These are phyloP conservation scores for Aspergillus amoenus DNA, from an alignment of 2,329 filamentous ascomycete genomes.

Conservation along the genomic window DNA sequence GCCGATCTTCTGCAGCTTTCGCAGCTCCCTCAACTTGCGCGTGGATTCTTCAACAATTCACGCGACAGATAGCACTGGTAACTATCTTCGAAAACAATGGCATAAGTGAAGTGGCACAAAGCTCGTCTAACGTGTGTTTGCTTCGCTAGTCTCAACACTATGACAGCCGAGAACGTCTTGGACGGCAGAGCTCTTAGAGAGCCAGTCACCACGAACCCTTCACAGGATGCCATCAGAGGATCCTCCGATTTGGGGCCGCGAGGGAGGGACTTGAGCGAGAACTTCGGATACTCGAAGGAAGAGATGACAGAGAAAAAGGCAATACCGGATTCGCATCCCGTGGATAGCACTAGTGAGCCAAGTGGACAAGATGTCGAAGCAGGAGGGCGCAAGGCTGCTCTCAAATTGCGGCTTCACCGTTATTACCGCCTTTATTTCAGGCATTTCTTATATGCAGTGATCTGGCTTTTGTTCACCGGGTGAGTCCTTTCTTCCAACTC, in stretches of 20 bases:
- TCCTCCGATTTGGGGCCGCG: neutral
- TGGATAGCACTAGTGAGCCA: slow-evolving; percentile 6
- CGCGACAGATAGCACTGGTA: neutral
- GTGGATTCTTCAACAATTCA: neutral
- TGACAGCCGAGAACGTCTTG: slow-evolving; percentile 3
- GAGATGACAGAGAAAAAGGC: slow-evolving; percentile 1
- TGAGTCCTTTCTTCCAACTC: slow-evolving; percentile 33
- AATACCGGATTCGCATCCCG: slow-evolving; percentile 1
- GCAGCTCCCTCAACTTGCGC: neutral
- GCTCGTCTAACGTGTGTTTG: neutral
- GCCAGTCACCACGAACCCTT: neutral
- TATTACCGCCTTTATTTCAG: slow-evolving; percentile 18
- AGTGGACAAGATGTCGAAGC: slow-evolving; percentile 9
- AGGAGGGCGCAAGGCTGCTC: neutral
- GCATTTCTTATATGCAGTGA: slow-evolving; percentile 47
- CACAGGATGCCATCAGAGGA: slow-evolving; percentile 5
- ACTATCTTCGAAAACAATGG: neutral
- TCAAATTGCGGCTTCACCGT: slow-evolving; percentile 16
- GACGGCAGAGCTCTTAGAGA: slow-evolving; percentile 6
- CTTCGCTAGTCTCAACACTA: neutral
- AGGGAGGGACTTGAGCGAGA: neutral
- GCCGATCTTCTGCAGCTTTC: neutral
- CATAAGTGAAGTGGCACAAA: neutral
- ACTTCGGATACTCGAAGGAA: neutral
- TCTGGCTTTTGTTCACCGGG: slow-evolving; percentile 55